These are phyloP conservation scores for Delitschia confertaspora DNA, from an alignment of 495 filamentous ascomycete species.

Conservation along the genomic window DNA sequence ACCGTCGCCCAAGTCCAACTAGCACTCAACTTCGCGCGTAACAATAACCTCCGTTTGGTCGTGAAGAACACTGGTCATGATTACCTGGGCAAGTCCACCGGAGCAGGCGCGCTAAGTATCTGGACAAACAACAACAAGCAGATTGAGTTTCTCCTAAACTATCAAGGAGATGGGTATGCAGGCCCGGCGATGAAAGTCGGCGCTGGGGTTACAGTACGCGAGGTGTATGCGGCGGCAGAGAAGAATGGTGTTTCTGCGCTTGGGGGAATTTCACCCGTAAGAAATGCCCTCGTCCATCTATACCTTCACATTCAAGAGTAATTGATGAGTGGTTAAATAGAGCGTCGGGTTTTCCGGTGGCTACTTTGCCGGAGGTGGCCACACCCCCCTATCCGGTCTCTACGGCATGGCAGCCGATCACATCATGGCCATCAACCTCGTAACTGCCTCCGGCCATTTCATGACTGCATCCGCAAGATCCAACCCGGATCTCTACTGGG, in stretches of 20 bases:
- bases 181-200: conserved; percentile 4
- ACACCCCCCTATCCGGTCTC: conserved; percentile 8
- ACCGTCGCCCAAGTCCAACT: conserved; percentile 48
- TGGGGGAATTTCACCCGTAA: conserved; percentile 17
- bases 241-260: conserved; percentile 3
- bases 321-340: conserved; percentile 1
- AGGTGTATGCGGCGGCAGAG: conserved; percentile 14
- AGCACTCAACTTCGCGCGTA: conserved; percentile 54
- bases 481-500: conserved; percentile 18
- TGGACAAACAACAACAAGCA: conserved; percentile 19
- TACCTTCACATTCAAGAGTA: too few species aligned
- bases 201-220: conserved; percentile 8
- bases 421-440: conserved; percentile 3
- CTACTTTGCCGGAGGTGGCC: conserved; percentile 14
- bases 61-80: conserved; percentile 63
- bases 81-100: conserved; percentile 15
- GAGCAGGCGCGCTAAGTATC: conserved; percentile 12
- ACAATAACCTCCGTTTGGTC: conserved; percentile 48
- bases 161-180: neutral
- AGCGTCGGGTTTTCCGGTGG: conserved; percentile 20
- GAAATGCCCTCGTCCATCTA: neutral
- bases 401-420: conserved; percentile 20
- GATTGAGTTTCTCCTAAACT: conserved; percentile 13
- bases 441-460: conserved; percentile 16
- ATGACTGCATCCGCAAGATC: conserved; percentile 9